Evolutionary conservation across 148 eudicot species (phyloP), one percentile per base, ranked within the genome.

Genomic region (Drosera capensis): DNA sequence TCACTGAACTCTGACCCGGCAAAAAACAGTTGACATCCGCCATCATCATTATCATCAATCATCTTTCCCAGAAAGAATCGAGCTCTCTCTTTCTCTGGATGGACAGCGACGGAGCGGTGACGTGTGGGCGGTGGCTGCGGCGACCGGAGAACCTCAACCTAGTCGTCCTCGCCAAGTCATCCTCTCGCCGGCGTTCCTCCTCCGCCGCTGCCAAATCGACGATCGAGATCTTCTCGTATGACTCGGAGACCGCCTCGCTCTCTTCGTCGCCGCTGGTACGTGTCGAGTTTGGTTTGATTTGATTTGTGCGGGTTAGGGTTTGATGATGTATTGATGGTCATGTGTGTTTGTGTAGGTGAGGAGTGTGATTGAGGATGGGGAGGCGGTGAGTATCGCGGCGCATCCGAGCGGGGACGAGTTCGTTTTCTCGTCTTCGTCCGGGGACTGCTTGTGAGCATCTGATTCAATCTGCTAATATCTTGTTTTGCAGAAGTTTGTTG

Each of bases 381-480:
- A 73, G 17, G 75, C 77, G 2, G 56, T 75, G 16, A 59, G 58
- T 46, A 46, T 84, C 36, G 87, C 82, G 17, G 93, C 73, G 54
- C 95, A 84, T 62, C 97, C 95, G 0, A 84, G 73, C 63, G 82
- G 87, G 5, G 97, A 88, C 30, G 73, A 80, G n/a, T 47, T 88
- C 17, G 79, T 88, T 55, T 88, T 94, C 55, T 63, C 86, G 35
- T 80, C 83, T 39, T 56, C 79, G 25, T 48, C 72, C 19, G 97
- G 86, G 30, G 72, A 67, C 46, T 84, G 87, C 97, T 67, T 65
- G 97, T 88, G 36, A 48, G 66, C 37, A 1, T 24, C 44, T 25
- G 6, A n/a, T n/a, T n/a, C n/a, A n/a, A n/a, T n/a, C n/a, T n/a
- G n/a, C n/a, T n/a, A n/a, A n/a, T n/a, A n/a, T n/a, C n/a, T n/a